Percentiles rank a stretch among this genome's conserved stretches.
Conservation (phyloP, 306 rosid species). For the Rosa persica region DNA sequence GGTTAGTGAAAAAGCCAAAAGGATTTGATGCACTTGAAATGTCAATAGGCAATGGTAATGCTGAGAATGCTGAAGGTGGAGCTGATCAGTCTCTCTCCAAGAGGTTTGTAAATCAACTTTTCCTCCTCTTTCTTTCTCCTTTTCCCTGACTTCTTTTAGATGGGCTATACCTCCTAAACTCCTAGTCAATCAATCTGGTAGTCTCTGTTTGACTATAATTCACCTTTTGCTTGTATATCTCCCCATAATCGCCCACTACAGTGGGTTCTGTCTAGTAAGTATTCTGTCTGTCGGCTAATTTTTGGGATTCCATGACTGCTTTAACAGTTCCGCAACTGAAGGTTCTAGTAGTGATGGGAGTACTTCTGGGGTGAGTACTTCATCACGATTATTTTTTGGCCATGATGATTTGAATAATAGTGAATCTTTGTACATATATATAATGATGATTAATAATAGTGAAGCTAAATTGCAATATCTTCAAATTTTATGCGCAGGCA, state of each 20-base stretch:
- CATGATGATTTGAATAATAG: background rate
- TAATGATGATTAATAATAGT: constrained; percentile 17
- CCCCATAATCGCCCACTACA: background rate
- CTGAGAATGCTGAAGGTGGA: constrained; percentile 60
- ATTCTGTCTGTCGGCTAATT: constrained; percentile 23
- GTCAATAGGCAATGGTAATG: constrained; percentile 80
- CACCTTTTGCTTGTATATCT: background rate
- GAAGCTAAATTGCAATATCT: constrained; percentile 27
- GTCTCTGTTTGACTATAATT: background rate
- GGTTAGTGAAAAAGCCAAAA: constrained; percentile 72
- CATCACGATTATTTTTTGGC: background rate
- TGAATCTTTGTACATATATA: constrained; percentile 3
- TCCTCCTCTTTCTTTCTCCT: background rate
- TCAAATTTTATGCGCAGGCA: constrained; percentile 55
- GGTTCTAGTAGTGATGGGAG: constrained; percentile 85
- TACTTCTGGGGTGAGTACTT: constrained; percentile 65
- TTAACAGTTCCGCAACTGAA: constrained; percentile 65
- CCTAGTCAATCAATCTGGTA: background rate
- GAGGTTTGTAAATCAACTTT: constrained; percentile 53
- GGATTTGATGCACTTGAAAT: constrained; percentile 91
- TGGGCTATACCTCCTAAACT: background rate
- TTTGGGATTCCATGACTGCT: constrained; percentile 26
- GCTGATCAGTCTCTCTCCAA: constrained; percentile 58
- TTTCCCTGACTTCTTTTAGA: background rate
- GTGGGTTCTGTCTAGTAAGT: constrained; percentile 9